Conservation (phyloP, 2,329 filamentous ascomycete genomes). For the Aspergillus candidus region DNA sequence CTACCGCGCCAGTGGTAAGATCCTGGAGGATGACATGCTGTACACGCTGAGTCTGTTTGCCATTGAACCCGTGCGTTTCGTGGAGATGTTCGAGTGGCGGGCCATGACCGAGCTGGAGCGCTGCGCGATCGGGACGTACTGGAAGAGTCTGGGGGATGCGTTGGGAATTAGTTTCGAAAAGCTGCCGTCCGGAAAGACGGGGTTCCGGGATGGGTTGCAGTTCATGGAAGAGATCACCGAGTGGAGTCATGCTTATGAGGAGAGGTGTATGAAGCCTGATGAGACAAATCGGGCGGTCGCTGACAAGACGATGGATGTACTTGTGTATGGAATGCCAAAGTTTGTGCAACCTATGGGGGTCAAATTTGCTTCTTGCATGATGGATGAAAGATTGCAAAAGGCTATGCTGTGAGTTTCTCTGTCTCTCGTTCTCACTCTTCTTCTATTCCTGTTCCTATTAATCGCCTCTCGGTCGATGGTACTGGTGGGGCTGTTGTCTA, state of each 20-base stretch:
- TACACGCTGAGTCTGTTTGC: constrained; percentile 62
- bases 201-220: constrained; percentile 46
- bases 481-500: background rate
- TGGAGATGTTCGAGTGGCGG: constrained; percentile 64
- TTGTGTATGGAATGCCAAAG: constrained; percentile 51
- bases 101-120: constrained; percentile 59
- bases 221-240: constrained; percentile 46
- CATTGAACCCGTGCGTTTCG: constrained; percentile 59
- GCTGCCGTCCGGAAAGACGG: constrained; percentile 36
- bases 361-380: constrained; percentile 50
- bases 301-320: constrained; percentile 53
- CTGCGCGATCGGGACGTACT: constrained; percentile 61
- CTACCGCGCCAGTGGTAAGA: constrained; percentile 54
- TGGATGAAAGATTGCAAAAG: constrained; percentile 57
- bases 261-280: constrained; percentile 51
- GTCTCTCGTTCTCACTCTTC: background rate
- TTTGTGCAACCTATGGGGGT: constrained; percentile 42
- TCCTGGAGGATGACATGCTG: constrained; percentile 57
- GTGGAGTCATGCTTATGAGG: constrained; percentile 55
- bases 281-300: constrained; percentile 48
- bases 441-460: background rate
- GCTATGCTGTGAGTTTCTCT: constrained; percentile 54
- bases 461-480: background rate
- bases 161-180: constrained; percentile 55
- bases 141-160: constrained; percentile 64